A percentile compares a stretch with the other conserved stretches of the same genome.
Conservation (phyloP, 352 stramenopile genomes). For the Pythium brassicae region DNA sequence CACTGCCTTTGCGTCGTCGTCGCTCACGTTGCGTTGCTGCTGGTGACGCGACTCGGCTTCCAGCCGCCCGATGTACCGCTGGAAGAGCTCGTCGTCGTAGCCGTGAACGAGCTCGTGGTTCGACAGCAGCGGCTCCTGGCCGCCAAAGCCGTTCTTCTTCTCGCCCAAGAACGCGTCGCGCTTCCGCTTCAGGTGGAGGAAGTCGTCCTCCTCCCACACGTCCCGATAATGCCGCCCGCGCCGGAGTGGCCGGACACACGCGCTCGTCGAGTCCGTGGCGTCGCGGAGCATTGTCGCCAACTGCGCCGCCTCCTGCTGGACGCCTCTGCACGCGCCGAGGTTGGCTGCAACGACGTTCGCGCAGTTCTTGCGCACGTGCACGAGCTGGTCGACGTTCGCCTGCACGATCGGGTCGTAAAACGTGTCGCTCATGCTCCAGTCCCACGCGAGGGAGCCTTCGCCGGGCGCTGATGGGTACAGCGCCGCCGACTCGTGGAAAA, state of each 20-base stretch:
- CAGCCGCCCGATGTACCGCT: constrained; percentile 37
- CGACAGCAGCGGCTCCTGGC: constrained; percentile 33
- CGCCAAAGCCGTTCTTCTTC: constrained; percentile 34
- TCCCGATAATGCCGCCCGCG: constrained; percentile 71
- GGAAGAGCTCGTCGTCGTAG: constrained; percentile 75
- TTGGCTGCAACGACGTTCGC: constrained; percentile 55
- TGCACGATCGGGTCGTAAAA: constrained; percentile 56
- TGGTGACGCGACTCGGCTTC: constrained; percentile 17
- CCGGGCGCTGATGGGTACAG: constrained; percentile 34
- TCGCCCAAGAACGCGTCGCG: constrained; percentile 10
- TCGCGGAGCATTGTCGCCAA: constrained; percentile 42
- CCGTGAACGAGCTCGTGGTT: constrained; percentile 65
- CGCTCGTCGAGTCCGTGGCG: constrained; percentile 21
- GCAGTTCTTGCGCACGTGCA: constrained; percentile 41
- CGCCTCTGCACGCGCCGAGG: constrained; percentile 13
- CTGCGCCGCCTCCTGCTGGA: constrained; percentile 30
- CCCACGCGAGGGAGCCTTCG: constrained; percentile 38
- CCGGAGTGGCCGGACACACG: constrained; percentile 27
- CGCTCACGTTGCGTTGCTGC: background rate
- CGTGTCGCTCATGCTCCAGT: constrained; percentile 52
- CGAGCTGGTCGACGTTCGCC: constrained; percentile 50
- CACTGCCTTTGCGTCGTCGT: background rate
- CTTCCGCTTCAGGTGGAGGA: constrained; percentile 32
- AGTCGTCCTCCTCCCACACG: constrained; percentile 76
- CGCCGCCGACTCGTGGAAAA: constrained; percentile 36